Evolutionary conservation across 2,329 filamentous ascomycete genomes (phyloP).

Genomic region (Cryphonectria carpinicola): DNA sequence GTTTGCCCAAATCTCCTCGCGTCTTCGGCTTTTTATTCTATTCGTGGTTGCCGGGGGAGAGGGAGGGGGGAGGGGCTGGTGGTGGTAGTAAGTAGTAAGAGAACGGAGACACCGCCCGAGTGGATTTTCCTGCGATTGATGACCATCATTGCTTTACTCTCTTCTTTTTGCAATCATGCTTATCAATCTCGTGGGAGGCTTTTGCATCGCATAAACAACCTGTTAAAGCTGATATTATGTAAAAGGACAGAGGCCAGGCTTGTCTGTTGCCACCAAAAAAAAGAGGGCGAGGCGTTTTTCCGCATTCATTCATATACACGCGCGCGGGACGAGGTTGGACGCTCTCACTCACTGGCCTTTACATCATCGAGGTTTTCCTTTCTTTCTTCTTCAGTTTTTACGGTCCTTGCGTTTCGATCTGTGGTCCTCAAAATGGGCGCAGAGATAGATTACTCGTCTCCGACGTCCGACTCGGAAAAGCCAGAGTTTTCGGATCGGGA

Average conservation of each 20-base stretch:
- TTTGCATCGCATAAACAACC: not conserved
- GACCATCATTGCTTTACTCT: not conserved
- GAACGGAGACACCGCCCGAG: too few species aligned
- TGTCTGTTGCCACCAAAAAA: not conserved
- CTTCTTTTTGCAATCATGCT: not conserved
- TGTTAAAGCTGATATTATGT: not conserved
- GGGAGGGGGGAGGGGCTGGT: too few species aligned
- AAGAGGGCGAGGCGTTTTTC: not conserved
- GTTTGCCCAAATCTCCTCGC: not conserved
- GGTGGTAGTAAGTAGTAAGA: too few species aligned
- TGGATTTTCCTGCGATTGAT: not conserved
- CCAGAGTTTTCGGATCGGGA: constrained; percentile 16
- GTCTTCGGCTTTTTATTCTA: constrained; percentile 14
- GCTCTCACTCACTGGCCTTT: not conserved
- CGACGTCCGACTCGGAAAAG: constrained; percentile 24
- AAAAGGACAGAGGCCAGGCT: not conserved
- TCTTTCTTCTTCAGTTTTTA: not conserved
- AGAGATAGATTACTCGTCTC: not conserved
- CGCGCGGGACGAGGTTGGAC: not conserved
- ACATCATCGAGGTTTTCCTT: not conserved
- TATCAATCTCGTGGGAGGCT: not conserved
- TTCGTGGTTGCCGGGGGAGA: not conserved
- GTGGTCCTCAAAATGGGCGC: constrained; percentile 6
- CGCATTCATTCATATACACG: not conserved
- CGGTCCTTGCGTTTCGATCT: not conserved